Evolutionary conservation across 225 moss, liverwort and hornwort species (phyloP).

Genomic region (Sphagnum contortum): DNA sequence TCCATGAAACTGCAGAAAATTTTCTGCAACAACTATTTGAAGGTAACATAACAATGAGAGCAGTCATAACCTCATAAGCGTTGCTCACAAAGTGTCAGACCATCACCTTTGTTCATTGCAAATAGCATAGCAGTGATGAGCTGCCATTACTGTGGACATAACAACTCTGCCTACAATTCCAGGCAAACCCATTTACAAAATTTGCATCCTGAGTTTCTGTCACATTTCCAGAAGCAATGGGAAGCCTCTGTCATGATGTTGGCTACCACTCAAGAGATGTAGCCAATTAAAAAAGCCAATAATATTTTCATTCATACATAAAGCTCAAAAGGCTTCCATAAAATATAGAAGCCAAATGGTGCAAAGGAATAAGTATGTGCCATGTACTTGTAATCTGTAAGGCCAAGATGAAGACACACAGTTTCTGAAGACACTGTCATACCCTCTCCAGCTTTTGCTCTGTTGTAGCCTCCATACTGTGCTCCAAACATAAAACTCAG

Average conservation of each 20-base stretch:
- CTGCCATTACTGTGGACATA: too few species aligned
- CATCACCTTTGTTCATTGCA: background rate
- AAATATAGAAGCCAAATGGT: background rate
- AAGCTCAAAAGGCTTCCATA: background rate
- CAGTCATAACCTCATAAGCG: background rate
- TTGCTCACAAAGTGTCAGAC: background rate
- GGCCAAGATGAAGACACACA: conserved; percentile 69
- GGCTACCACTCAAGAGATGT: background rate
- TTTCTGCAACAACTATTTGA: background rate
- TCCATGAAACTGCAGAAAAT: conserved; percentile 1
- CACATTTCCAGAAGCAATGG: too few species aligned
- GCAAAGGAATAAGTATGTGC: background rate
- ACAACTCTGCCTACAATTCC: too few species aligned
- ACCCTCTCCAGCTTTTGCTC: conserved; percentile 33
- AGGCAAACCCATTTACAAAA: too few species aligned
- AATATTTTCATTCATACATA: too few species aligned
- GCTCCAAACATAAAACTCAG: background rate
- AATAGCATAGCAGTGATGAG: too few species aligned
- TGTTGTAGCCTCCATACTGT: conserved; percentile 69
- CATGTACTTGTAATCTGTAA: conserved; percentile 88
- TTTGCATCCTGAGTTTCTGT: too few species aligned
- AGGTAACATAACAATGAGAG: background rate
- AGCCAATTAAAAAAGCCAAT: background rate
- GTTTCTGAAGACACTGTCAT: conserved; percentile 27
- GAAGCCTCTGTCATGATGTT: too few species aligned